Evolutionary conservation across 2,329 filamentous ascomycete genomes (phyloP), one percentile per base, ranked within the genome.

Genomic region (Myriosclerotinia duriaeana): DNA sequence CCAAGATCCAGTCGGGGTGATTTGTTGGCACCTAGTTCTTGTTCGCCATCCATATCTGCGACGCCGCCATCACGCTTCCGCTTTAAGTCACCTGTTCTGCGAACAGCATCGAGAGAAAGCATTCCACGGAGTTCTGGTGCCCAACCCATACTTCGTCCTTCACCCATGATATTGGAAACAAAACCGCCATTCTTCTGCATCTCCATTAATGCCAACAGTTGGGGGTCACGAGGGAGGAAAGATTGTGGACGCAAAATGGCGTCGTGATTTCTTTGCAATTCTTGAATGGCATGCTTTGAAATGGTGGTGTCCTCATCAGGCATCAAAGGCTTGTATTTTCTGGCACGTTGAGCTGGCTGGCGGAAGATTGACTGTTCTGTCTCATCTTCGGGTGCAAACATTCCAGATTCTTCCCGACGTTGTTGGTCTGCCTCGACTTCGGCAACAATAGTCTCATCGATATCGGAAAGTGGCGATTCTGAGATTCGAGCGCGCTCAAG

Each of bases 141-240:
- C 93, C 93, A 97, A 53, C 86, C 87, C 71, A 86, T 84, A 72
- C 88, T 89, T 70, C 91, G 87, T 48, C 89, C 91, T 69, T 93
- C 92, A 63, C 91, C 89, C 79, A 97, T 88, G 70, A 97, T 89
- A 73, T 87, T 93, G 5, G 89, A 91, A 22, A 97, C 91, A 74
- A 99, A 98, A 50, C 88, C 91, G 64, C 95, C 94, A 64, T 86
- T 92, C 79, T 90, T 93, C 78, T 97, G 95, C 85, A 97, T 90
- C 73, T 93, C 92, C 82, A 97, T 90, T 30, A 99, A 81, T 44
- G 92, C 91, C 40, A 98, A 84, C 17, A 98, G 83, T 64, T 94
- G 87, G 1, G 93, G 92, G 72, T 99, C 93, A 50, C 91, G 88
- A 1, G 94, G 92, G 54, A 99, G 82, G 78, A 96, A 97, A 0